A percentile compares a stretch with the other conserved stretches of the same genome.
These are phyloP conservation scores for Candida silvatica DNA, from an alignment of 805 yeast species.

Conservation along the genomic window DNA sequence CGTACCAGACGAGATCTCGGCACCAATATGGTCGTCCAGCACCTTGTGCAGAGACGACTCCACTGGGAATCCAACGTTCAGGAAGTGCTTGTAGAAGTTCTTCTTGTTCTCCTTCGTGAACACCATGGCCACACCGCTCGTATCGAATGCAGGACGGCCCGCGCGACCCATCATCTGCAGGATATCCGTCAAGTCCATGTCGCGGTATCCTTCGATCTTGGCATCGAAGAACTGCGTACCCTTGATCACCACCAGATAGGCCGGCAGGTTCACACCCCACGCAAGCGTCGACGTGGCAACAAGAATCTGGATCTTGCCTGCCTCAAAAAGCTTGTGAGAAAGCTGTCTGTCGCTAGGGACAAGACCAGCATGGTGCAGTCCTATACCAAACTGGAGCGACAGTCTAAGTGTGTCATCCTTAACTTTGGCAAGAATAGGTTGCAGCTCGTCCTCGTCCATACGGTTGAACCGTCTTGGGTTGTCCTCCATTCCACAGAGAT, in stretches of 20 bases:
- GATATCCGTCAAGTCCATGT: constrained; percentile 78
- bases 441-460: constrained; percentile 58
- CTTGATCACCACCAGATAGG: constrained; percentile 68
- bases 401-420: constrained; percentile 77
- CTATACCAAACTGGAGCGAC: constrained; percentile 72
- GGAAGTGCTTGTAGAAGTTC: constrained; percentile 66
- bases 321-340: constrained; percentile 61
- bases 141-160: constrained; percentile 75
- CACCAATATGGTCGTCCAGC: constrained; percentile 74
- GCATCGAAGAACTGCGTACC: constrained; percentile 65
- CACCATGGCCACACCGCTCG: constrained; percentile 69
- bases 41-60: constrained; percentile 73
- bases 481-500: constrained; percentile 70
- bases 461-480: constrained; percentile 64
- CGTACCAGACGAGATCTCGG: constrained; percentile 68
- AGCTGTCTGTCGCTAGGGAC: constrained; percentile 66
- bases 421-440: constrained; percentile 39
- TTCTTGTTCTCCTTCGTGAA: constrained; percentile 71
- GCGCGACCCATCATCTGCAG: constrained; percentile 84
- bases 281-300: constrained; percentile 80
- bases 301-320: constrained; percentile 60
- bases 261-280: constrained; percentile 83
- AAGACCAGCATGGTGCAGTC: constrained; percentile 75
- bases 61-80: constrained; percentile 76
- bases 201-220: constrained; percentile 60